A percentile compares a stretch with the other conserved stretches of the same genome.
Conservation (phyloP, 768 basidiomycete genomes). For the Agaricus subrufescens region DNA sequence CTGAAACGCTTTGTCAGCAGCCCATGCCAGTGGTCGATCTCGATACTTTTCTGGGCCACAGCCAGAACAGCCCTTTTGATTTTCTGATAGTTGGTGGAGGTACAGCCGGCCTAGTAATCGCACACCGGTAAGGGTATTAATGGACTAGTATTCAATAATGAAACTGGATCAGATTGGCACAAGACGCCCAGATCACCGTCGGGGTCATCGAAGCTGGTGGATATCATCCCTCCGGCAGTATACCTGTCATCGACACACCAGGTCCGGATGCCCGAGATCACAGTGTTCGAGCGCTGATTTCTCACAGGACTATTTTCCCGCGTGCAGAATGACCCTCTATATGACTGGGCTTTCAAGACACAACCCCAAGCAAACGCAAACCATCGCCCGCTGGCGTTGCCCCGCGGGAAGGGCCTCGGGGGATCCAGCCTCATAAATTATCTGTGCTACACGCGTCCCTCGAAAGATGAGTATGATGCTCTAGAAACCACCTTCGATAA, state of each 20-base stretch:
- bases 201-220: slow-evolving; percentile 32
- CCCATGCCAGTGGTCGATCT: neutral
- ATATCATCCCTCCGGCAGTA: slow-evolving; percentile 1
- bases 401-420: slow-evolving; percentile 23
- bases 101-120: slow-evolving; percentile 18
- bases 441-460: neutral
- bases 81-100: slow-evolving; percentile 22
- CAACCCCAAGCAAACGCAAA: slow-evolving; percentile 19
- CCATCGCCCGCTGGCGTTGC: slow-evolving; percentile 13
- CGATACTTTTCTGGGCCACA: neutral
- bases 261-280: slow-evolving; percentile 8
- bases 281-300: neutral
- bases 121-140: slow-evolving; percentile 11
- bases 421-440: slow-evolving; percentile 18
- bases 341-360: slow-evolving; percentile 23
- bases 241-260: slow-evolving; percentile 13
- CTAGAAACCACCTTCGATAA: slow-evolving; percentile 13
- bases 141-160: neutral
- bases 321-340: slow-evolving; percentile 12
- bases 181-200: slow-evolving; percentile 26
- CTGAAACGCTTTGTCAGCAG: too few relatives aligned
- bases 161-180: slow-evolving; percentile 26
- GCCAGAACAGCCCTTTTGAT: slow-evolving; percentile 14
- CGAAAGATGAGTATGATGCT: slow-evolving; percentile 13
- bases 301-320: neutral